phyloP scores from a whole-genome alignment of 2,329 filamentous ascomycete genomes.

The Helotiales sp. region DNA sequence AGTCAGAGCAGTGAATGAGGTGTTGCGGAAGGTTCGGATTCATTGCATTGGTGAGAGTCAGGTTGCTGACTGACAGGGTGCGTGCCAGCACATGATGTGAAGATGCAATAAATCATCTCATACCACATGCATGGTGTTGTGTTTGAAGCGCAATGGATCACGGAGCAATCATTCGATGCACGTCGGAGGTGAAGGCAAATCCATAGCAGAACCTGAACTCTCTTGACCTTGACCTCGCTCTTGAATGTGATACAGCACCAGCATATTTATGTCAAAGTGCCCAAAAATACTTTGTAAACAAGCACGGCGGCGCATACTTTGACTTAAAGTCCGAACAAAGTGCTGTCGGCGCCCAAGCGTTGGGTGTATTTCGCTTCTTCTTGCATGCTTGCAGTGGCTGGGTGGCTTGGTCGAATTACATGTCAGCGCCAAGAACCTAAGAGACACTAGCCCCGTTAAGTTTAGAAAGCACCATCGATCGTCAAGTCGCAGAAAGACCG shows the following conservation, averaged over 20 bases:
- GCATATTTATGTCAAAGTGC: not conserved
- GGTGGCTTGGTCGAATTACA: not conserved
- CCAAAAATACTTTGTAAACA: no score
- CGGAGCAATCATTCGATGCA: not conserved
- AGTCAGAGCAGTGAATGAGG: not conserved
- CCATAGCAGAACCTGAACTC: no score
- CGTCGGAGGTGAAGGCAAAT: not conserved
- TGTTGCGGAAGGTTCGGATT: not conserved
- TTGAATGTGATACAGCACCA: no score
- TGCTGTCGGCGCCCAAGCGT: not conserved
- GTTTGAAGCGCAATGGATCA: not conserved
- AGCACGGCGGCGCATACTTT: no score
- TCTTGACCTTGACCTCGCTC: no score
- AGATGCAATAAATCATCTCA: slow-evolving; percentile 4
- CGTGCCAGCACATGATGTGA: slow-evolving; percentile 1
- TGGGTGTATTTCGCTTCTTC: not conserved
- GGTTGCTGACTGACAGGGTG: not conserved
- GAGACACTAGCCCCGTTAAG: not conserved
- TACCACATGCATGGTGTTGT: not conserved
- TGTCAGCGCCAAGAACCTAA: not conserved
- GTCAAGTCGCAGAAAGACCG: not conserved
- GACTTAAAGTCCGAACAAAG: not conserved
- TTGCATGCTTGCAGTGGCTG: not conserved
- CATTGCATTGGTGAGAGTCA: not conserved
- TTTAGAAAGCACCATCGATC: not conserved